Evolutionary conservation across 345 rosid genomes (phyloP).

Genomic region (Salix dunnii): DNA sequence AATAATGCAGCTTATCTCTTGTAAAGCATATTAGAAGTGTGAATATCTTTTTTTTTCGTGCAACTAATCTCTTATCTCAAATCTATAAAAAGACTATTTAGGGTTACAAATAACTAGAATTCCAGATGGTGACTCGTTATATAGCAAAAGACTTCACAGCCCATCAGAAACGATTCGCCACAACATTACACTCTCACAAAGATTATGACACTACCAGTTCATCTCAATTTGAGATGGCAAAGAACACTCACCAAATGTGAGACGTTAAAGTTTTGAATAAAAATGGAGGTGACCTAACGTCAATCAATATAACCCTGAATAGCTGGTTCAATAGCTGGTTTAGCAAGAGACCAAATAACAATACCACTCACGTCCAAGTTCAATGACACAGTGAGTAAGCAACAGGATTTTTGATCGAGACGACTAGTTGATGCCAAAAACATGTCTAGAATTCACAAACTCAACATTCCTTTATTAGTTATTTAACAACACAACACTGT

Average conservation of each 20-base stretch:
- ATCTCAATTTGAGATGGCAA: background rate
- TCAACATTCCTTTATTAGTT: background rate
- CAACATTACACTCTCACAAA: too few relatives aligned
- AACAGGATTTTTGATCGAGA: background rate
- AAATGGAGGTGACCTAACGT: constrained; percentile 2
- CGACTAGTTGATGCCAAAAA: constrained; percentile 12
- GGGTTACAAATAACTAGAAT: too few relatives aligned
- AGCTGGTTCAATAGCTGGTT: constrained; percentile 12
- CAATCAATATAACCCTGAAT: background rate
- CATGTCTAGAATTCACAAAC: constrained; percentile 10
- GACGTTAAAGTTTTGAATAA: background rate
- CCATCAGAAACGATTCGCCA: too few relatives aligned
- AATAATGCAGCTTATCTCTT: too few relatives aligned
- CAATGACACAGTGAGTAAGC: constrained; percentile 22
- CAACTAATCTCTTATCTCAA: too few relatives aligned
- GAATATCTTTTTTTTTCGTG: too few relatives aligned
- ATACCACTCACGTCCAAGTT: constrained; percentile 22
- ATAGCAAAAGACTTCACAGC: too few relatives aligned
- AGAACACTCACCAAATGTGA: background rate
- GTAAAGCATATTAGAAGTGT: too few relatives aligned
- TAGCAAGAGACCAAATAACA: background rate
- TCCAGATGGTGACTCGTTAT: too few relatives aligned
- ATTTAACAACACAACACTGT: background rate
- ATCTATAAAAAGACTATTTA: too few relatives aligned
- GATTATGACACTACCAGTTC: too few relatives aligned